Evolutionary conservation across 768 basidiomycete genomes (phyloP).

Genomic region (Thelephora ganbajun): DNA sequence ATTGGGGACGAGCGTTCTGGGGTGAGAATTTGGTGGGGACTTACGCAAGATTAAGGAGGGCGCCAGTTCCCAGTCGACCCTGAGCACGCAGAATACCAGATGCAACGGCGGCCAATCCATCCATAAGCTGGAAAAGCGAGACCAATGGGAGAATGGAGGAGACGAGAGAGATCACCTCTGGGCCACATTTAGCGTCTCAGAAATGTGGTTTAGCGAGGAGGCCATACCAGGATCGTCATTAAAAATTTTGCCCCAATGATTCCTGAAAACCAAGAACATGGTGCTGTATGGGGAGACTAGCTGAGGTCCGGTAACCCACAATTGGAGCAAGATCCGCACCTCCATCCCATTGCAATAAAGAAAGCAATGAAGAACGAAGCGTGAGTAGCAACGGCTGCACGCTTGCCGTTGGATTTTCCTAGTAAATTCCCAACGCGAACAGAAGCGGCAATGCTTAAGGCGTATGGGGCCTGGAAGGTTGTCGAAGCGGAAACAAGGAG

Average conservation of each 20-base stretch:
- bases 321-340: slow-evolving; percentile 23
- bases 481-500: slow-evolving; percentile 62
- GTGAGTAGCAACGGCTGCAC: slow-evolving; percentile 56
- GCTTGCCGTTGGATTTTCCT: slow-evolving; percentile 61
- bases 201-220: not conserved
- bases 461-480: slow-evolving; percentile 75
- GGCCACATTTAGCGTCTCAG: not conserved
- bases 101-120: slow-evolving; percentile 54
- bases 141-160: slow-evolving; percentile 45
- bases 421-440: slow-evolving; percentile 86
- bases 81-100: slow-evolving; percentile 72
- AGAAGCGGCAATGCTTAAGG: slow-evolving; percentile 69
- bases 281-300: slow-evolving; percentile 15
- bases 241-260: slow-evolving; percentile 44
- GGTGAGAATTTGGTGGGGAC: slow-evolving; percentile 4
- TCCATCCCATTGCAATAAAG: slow-evolving; percentile 47
- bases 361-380: slow-evolving; percentile 56
- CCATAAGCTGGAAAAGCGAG: slow-evolving; percentile 75
- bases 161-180: slow-evolving; percentile 31
- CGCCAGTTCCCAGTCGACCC: slow-evolving; percentile 67
- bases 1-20: slow-evolving; percentile 2
- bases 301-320: not conserved
- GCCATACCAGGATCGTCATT: slow-evolving; percentile 33
- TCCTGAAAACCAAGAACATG: slow-evolving; percentile 28
- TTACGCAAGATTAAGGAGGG: slow-evolving; percentile 64